Evolutionary conservation across 2,329 filamentous ascomycete species (phyloP), one percentile per base, ranked within the genome.

Genomic region (Ascochyta pisi): DNA sequence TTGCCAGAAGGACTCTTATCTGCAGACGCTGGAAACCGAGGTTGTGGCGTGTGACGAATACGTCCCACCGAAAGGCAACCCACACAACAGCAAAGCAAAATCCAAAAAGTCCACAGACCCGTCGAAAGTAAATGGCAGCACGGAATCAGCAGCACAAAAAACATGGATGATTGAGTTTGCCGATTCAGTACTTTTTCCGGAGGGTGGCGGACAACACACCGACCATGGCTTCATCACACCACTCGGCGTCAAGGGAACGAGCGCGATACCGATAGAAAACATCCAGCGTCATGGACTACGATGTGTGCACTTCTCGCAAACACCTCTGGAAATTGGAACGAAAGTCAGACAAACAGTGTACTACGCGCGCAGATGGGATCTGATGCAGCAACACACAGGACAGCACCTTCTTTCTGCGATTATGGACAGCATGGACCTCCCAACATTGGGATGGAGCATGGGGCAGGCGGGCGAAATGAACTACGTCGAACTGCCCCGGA

Each of bases 251-350:
- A 57, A 62, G 2, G 50, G 15, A 2, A 34, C 46, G 42, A 61
- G 62, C 8, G 41, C 59, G 6, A 72, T 73, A 16, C 62, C 70
- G 6, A 67, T 73, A 31, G 67, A 58, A 22, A 70, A 59, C 41
- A 62, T 73, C 22, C 68, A 73, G 48, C 68, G 70, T 22, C 70
- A 72, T 46, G 70, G 84, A 79, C 69, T 96, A 84, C 29, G 82
- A 79, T 61, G 87, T 80, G 61, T 91, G 70, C 0, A 89, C 89
- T 26, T 89, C 89, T 94, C 93, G 94, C 39, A 93, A 90, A 69
- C 92, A 94, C 13, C 92, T 89, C 86, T 96, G 92, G 22, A 96
- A 81, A 0, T 94, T 90, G 41, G 93, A 84, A 71, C 64, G 6
- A 53, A 54, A 16, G 68, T 74, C 3, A 60, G 52, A 10, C 71